phyloP scores from a whole-genome alignment of 2,329 filamentous ascomycete genomes.

The Monosporascus sp. region DNA sequence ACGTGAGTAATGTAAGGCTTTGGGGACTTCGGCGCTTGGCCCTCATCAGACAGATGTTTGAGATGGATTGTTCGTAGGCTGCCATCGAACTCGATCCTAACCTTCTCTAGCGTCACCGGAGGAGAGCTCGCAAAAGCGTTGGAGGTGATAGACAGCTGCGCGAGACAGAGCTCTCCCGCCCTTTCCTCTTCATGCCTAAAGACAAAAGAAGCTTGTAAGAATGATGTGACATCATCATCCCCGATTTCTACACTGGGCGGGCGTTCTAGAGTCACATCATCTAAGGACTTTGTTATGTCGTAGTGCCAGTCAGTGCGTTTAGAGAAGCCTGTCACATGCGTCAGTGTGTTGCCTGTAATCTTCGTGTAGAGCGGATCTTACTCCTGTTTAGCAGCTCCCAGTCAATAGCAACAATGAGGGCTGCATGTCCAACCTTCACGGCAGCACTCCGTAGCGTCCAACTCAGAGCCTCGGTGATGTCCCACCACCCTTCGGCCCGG shows the following conservation, averaged over 20 bases:
- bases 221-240: slow-evolving; percentile 47
- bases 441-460: slow-evolving; percentile 58
- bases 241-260: slow-evolving; percentile 47
- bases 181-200: slow-evolving; percentile 55
- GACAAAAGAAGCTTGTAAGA: slow-evolving; percentile 49
- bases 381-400: slow-evolving; percentile 59
- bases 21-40: slow-evolving; percentile 4
- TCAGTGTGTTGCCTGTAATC: slow-evolving; percentile 11
- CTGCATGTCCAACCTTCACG: slow-evolving; percentile 43
- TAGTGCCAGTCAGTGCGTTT: slow-evolving; percentile 55
- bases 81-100: slow-evolving; percentile 53
- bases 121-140: slow-evolving; percentile 47
- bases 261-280: slow-evolving; percentile 38
- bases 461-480: slow-evolving; percentile 53
- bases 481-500: slow-evolving; percentile 54
- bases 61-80: slow-evolving; percentile 51
- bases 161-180: slow-evolving; percentile 53
- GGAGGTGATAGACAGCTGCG: slow-evolving; percentile 54
- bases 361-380: slow-evolving; percentile 29
- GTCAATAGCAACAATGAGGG: slow-evolving; percentile 55
- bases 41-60: slow-evolving; percentile 31
- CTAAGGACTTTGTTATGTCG: slow-evolving; percentile 52
- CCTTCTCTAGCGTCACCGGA: slow-evolving; percentile 45
- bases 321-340: slow-evolving; percentile 41
- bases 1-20: slow-evolving; percentile 14